Evolutionary conservation across 176 grass and related monocot species (phyloP), one percentile per base, ranked within the genome.

Genomic region (Bromus sterilis): DNA sequence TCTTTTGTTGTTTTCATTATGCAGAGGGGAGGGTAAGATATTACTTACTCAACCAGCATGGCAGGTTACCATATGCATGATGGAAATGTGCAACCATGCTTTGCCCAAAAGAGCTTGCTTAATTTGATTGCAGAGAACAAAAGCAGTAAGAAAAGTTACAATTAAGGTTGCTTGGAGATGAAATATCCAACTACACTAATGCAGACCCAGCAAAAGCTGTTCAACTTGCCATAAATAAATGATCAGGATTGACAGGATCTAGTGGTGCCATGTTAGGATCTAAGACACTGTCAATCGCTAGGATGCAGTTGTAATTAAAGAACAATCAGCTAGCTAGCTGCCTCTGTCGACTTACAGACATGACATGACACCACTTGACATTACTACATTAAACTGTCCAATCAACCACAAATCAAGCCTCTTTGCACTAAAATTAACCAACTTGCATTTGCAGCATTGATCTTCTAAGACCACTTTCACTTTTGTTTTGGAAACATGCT

Each of bases 101-200:
- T n/a, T n/a, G n/a, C n/a, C n/a, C n/a, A n/a, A n/a, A n/a, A n/a
- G n/a, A n/a, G n/a, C n/a, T n/a, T n/a, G n/a, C n/a, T n/a, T n/a
- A n/a, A n/a, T n/a, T n/a, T n/a, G n/a, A n/a, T n/a, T n/a, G n/a
- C n/a, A n/a, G n/a, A n/a, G n/a, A n/a, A 25, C 5, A 2, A 44
- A 78, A 31, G 63, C 5, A n/a, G 56, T 21, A 8, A 51, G 9
- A 9, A 16, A 53, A 53, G 49, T 9, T n/a, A n/a, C n/a, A 57
- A 66, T 35, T 67, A 78, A 64, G 56, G 18, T 80, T 65, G 84
- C 84, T 56, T 86, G 24, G 43, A 33, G 16, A 74, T 64, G 67
- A 86, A 63, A 55, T 80, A 24, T 80, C 67, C 66, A 80, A 65
- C 76, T 65, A 74, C 62, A 30, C 62, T 24, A 15, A 86, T 79